These are phyloP conservation scores for Fusarium denticulatum DNA, from an alignment of 2,329 filamentous ascomycete species.

Conservation along the genomic window DNA sequence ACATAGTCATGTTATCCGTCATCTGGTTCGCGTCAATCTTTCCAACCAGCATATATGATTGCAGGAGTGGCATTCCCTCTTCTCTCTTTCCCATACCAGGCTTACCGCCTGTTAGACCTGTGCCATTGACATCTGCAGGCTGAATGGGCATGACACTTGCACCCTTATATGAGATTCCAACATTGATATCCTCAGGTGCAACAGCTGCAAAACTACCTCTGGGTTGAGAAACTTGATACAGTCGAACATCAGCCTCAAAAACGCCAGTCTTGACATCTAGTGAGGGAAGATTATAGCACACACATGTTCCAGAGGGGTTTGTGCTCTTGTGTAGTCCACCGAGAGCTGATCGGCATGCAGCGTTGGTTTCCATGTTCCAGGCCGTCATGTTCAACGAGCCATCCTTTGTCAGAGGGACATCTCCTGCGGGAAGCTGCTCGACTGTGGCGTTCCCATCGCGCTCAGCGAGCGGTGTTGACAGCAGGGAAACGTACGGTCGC, in stretches of 20 bases:
- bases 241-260: conserved; percentile 80
- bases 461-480: conserved; percentile 27
- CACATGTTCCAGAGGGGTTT: conserved; percentile 80
- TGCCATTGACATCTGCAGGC: conserved; percentile 39
- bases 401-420: conserved; percentile 52
- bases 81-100: conserved; percentile 33
- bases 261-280: conserved; percentile 73
- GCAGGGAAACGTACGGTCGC: conserved; percentile 42
- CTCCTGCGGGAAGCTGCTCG: conserved; percentile 32
- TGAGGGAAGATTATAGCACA: conserved; percentile 84
- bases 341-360: conserved; percentile 69
- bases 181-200: conserved; percentile 61
- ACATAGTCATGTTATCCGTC: conserved; percentile 68
- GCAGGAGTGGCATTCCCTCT: conserved; percentile 57
- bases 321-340: conserved; percentile 64
- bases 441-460: conserved; percentile 26
- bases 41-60: conserved; percentile 75
- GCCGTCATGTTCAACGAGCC: conserved; percentile 62
- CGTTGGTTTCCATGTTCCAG: conserved; percentile 65
- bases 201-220: conserved; percentile 64
- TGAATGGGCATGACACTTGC: conserved; percentile 52
- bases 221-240: conserved; percentile 75
- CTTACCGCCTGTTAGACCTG: conserved; percentile 37
- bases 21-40: conserved; percentile 70
- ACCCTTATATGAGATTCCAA: conserved; percentile 64